Evolutionary conservation across 345 rosid genomes (phyloP), one percentile per base, ranked within the genome.

Genomic region (Hypericum perforatum): DNA sequence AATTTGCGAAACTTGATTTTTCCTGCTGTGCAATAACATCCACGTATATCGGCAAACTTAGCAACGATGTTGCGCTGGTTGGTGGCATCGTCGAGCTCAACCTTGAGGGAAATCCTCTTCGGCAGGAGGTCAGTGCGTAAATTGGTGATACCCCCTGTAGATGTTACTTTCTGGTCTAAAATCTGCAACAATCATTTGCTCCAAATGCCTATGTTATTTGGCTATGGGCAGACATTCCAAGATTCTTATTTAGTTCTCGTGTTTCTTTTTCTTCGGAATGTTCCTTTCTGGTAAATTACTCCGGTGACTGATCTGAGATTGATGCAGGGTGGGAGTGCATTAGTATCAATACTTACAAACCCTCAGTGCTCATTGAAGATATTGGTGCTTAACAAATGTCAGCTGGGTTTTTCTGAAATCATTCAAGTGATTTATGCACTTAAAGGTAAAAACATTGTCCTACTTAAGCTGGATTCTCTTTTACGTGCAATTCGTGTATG

Each of bases 1-100:
- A 88, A 65, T 70, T 77, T 64, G 63, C 76, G 62, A 85, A 78
- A 72, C 85, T 92, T 36, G 91, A 82, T 70, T 70, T 88, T 58
- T 85, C 98, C 15, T 70, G 53, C 59, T 88, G 89, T 59, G 86
- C 84, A 63, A 55, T 92, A 45, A 59, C 76, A 37, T 59, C 78
- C 52, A 53, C 64, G 37, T 80, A 60, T 66, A 53, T 76, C 72
- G 60, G 63, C 58, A 72, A 58, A 62, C 75, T 83, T 59, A 52
- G 29, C 56, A 44, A 54, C 40, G 63, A 65, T 50, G 60, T 51
- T 49, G 56, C 63, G 56, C 69, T 80, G 53, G 57, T 72, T 47
- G 56, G 66, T 55, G 67, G 82, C 63, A 78, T 85, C 62, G 40
- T 67, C 57, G 91, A 88, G 68, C 76, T 92, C 59, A 78, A 82